These are phyloP conservation scores for Piloderma croceum DNA, from an alignment of 768 basidiomycete genomes.

Conservation along the genomic window DNA sequence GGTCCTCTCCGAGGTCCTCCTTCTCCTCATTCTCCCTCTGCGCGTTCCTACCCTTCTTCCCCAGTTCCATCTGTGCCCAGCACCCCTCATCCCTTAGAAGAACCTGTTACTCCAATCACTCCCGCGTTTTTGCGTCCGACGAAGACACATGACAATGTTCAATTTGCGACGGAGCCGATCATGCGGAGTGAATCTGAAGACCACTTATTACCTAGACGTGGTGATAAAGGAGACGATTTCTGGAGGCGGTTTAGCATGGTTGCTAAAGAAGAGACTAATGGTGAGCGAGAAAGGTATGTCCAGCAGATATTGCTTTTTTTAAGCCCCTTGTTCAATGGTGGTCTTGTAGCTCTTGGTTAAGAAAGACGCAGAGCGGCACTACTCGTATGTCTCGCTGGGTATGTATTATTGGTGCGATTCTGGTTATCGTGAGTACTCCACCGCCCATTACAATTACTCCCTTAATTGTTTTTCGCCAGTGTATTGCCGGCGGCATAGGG, in stretches of 20 bases:
- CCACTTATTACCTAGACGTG: constrained; percentile 57
- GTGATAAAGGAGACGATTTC: constrained; percentile 77
- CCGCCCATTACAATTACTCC: neutral
- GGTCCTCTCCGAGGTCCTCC: constrained; percentile 23
- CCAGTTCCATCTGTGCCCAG: constrained; percentile 41
- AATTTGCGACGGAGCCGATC: constrained; percentile 48
- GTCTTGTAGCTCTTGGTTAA: constrained; percentile 54
- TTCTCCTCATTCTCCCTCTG: constrained; percentile 23
- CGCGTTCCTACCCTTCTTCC: constrained; percentile 21
- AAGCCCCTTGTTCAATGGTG: neutral
- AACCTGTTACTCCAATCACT: constrained; percentile 73
- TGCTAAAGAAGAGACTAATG: constrained; percentile 55
- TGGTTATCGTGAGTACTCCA: constrained; percentile 44
- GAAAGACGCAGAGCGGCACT: constrained; percentile 50
- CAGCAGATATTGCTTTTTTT: neutral
- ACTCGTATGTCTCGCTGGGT: constrained; percentile 60
- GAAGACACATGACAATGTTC: constrained; percentile 37
- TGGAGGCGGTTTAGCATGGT: constrained; percentile 86
- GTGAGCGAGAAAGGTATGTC: constrained; percentile 23
- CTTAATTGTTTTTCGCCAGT: constrained; percentile 21
- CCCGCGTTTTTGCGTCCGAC: constrained; percentile 70
- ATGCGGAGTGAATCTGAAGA: constrained; percentile 68
- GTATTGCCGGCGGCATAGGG: constrained; percentile 51
- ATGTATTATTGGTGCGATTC: constrained; percentile 57
- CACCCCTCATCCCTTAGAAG: constrained; percentile 67